Evolutionary conservation across 805 yeast genomes (phyloP).

Genomic region (Kluyveromyces wickerhamii): DNA sequence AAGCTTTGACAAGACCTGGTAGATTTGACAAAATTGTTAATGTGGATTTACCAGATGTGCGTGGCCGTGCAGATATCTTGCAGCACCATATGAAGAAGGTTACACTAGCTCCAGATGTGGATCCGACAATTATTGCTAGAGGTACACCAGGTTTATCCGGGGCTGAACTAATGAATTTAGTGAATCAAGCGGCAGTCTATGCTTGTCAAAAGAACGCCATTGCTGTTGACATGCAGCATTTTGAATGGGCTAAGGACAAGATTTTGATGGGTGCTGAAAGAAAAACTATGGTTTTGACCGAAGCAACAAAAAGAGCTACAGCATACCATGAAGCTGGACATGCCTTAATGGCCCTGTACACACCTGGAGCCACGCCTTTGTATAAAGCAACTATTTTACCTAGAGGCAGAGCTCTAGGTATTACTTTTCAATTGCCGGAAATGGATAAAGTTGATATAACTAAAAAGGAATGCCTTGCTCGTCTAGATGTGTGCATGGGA

Average conservation of each 20-base stretch:
- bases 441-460: conserved; percentile 96
- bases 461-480: conserved; percentile 78
- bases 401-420: conserved; percentile 93
- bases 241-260: conserved; percentile 99
- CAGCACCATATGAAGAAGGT: conserved; percentile 88
- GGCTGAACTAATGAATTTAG: conserved; percentile 91
- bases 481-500: conserved; percentile 97
- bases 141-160: conserved; percentile 99
- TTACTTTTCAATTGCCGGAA: conserved; percentile 95
- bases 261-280: conserved; percentile 97
- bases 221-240: conserved; percentile 81
- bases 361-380: conserved; percentile 88
- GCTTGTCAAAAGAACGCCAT: conserved; percentile 92
- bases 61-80: conserved; percentile 92
- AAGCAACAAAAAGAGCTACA: conserved; percentile 85
- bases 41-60: conserved; percentile 94
- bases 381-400: conserved; percentile 97
- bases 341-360: conserved; percentile 94
- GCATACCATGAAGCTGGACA: conserved; percentile 99
- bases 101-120: conserved; percentile 77
- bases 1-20: conserved; percentile 97
- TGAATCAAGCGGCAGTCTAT: conserved; percentile 95
- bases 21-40: conserved; percentile 93
- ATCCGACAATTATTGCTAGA: conserved; percentile 83
- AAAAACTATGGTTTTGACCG: conserved; percentile 95